These are phyloP conservation scores for Herpetomonas muscarum DNA, from an alignment of 208 protist species.

Conservation along the genomic window DNA sequence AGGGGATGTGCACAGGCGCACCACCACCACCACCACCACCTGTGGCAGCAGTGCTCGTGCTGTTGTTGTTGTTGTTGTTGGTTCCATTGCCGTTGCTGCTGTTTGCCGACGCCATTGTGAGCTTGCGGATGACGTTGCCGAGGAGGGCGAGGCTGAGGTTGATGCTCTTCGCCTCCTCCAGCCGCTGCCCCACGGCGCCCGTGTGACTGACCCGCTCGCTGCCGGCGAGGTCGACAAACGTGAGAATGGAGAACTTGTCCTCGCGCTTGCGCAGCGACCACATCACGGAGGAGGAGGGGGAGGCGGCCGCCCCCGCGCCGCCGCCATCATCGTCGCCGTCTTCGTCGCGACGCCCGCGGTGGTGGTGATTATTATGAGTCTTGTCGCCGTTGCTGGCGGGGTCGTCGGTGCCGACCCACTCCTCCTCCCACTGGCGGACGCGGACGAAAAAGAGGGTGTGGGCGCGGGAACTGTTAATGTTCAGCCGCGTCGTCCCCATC, in stretches of 20 bases:
- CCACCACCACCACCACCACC: not conserved
- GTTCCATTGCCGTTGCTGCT: not conserved
- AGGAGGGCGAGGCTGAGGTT: conserved; percentile 90
- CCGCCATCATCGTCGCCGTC: not conserved
- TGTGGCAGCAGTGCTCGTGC: not conserved
- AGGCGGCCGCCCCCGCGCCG: not conserved
- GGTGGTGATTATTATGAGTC: not conserved
- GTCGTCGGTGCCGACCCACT: not conserved
- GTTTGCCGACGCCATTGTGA: conserved; percentile 34
- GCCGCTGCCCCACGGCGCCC: conserved; percentile 52
- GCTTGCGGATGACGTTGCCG: conserved; percentile 82
- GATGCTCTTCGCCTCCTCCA: conserved; percentile 88
- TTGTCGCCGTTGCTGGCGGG: not conserved
- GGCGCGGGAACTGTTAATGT: conserved; percentile 75
- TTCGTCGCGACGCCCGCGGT: not conserved
- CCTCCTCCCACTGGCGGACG: conserved; percentile 23
- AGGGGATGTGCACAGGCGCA: conserved; percentile 58
- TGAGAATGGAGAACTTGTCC: conserved; percentile 48
- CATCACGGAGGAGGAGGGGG: not conserved
- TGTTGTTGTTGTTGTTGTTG: conserved; percentile 1
- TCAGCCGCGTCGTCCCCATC: conserved; percentile 70
- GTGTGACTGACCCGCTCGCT: conserved; percentile 82
- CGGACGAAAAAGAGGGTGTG: conserved; percentile 82
- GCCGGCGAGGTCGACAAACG: conserved; percentile 91
- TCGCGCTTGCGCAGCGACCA: not conserved